Evolutionary conservation across 106 monocot genomes (phyloP), one percentile per base, ranked within the genome.

Genomic region (Vanilla planifolia): DNA sequence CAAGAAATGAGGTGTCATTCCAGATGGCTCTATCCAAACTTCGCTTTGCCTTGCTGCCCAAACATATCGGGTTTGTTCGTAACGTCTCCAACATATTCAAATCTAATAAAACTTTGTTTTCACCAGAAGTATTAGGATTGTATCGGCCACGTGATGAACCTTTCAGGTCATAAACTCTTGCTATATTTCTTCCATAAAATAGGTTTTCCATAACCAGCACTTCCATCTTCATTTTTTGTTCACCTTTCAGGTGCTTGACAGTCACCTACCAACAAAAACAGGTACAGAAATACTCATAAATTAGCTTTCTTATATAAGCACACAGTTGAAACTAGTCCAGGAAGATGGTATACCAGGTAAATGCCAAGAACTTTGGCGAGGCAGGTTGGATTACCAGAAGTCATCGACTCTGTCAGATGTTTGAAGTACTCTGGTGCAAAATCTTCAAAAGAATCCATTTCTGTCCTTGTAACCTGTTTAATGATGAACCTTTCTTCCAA

Each of bases 1-100:
- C 89, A 71, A 95, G 95, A 69, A 95, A 95, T n/a, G 83, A 75
- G 8, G 95, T 95, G 67, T 95, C 95, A 55, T 95, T 95, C 95
- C 95, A 95, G 6, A 95, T 72, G 66, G 90, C 95, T 66, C 95
- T 68, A 57, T 95, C 95, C 73, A 95, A 74, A 42, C 48, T 74
- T 76, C 80, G 75, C 56, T 95, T 95, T 56, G 95, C 86, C 64
- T 74, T 82, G 73, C 90, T 84, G 47, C 80, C 86, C 8, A 95
- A 51, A 67, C 86, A 84, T 51, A 95, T 90, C n/a, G 95, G 95
- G 36, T 84, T 90, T 67, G 85, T 83, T 33, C 68, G 70, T 3
- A 89, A 73, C 30, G 77, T 65, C 46, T 95, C 95, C 53, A 90
- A 48, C 21, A 95, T 69, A 72, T 95, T 95, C 33, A 76, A 36